Percentiles rank a stretch among this genome's conserved stretches.
phyloP scores from a whole-genome alignment of 108 stramenopile species.

The Epithemia pelagica region DNA sequence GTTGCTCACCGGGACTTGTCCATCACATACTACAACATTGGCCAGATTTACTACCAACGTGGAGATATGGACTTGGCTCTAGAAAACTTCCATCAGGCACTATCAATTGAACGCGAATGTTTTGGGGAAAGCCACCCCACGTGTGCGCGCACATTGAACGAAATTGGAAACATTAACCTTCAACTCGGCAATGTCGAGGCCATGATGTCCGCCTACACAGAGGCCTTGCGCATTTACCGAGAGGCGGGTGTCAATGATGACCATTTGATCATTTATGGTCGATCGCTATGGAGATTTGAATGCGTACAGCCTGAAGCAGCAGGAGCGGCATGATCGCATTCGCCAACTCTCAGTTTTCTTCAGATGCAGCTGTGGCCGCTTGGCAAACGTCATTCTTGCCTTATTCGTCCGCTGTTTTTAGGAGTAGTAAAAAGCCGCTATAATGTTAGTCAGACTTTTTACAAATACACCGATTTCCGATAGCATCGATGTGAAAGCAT shows the following conservation, averaged over 20 bases:
- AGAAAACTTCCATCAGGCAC: conserved; percentile 31
- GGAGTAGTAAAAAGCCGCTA: too few species aligned
- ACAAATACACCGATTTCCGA: too few species aligned
- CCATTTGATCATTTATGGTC: conserved; percentile 27
- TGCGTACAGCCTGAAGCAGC: conserved; percentile 32
- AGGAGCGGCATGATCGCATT: conserved; percentile 29
- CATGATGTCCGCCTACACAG: background rate
- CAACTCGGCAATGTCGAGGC: conserved; percentile 2
- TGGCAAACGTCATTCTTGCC: too few species aligned
- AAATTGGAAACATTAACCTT: conserved; percentile 67
- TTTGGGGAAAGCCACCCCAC: conserved; percentile 32
- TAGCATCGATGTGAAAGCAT: too few species aligned
- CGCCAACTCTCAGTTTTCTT: too few species aligned
- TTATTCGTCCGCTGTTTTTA: too few species aligned
- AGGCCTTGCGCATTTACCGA: conserved; percentile 30
- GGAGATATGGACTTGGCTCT: conserved; percentile 37
- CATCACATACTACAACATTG: conserved; percentile 50
- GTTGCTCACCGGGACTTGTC: conserved; percentile 39
- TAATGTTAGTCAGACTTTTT: too few species aligned
- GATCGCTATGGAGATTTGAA: conserved; percentile 35
- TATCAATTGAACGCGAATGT: conserved; percentile 29
- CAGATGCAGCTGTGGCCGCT: too few species aligned
- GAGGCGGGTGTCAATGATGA: conserved; percentile 36
- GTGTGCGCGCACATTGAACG: conserved; percentile 53
- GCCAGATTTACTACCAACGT: conserved; percentile 41